Percentiles rank a stretch among this genome's conserved stretches.
phyloP scores from a whole-genome alignment of 129 eudicot genomes.

The Erigeron canadensis region DNA sequence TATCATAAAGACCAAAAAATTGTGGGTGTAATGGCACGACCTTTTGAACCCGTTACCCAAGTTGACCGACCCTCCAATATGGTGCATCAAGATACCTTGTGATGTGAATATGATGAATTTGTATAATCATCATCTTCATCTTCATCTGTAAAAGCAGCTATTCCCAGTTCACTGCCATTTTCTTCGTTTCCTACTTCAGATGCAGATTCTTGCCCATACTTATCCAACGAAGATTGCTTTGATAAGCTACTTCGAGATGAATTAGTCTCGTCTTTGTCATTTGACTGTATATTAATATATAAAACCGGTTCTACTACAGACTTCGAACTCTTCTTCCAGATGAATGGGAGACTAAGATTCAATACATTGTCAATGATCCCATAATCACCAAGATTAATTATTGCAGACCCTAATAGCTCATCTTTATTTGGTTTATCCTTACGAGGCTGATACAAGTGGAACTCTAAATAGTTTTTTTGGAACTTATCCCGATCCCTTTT shows the following conservation, averaged over 20 bases:
- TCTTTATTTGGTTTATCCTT: conserved; percentile 74
- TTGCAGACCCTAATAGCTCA: conserved; percentile 71
- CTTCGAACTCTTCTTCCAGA: conserved; percentile 65
- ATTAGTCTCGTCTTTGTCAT: conserved; percentile 57
- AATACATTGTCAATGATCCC: conserved; percentile 57
- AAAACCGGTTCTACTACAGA: conserved; percentile 52
- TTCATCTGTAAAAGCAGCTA: conserved; percentile 73
- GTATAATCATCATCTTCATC: conserved; percentile 28
- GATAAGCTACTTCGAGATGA: conserved; percentile 51
- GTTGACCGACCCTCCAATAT: neutral
- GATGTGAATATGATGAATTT: conserved; percentile 40
- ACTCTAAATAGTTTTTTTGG: conserved; percentile 67
- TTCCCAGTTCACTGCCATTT: conserved; percentile 58
- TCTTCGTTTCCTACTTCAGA: conserved; percentile 50
- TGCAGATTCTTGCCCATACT: conserved; percentile 48
- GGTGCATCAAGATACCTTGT: conserved; percentile 41
- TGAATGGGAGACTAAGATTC: conserved; percentile 52
- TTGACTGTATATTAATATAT: conserved; percentile 55
- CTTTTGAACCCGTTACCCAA: neutral
- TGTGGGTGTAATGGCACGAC: neutral
- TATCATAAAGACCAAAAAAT: too few species aligned
- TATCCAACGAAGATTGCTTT: conserved; percentile 52
- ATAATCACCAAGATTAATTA: conserved; percentile 71
- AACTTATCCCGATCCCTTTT: conserved; percentile 52
- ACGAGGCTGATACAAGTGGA: conserved; percentile 67